Base-by-base conservation (phyloP, 2,329 filamentous ascomycete genomes). In the Colletotrichum sp. region DNA sequence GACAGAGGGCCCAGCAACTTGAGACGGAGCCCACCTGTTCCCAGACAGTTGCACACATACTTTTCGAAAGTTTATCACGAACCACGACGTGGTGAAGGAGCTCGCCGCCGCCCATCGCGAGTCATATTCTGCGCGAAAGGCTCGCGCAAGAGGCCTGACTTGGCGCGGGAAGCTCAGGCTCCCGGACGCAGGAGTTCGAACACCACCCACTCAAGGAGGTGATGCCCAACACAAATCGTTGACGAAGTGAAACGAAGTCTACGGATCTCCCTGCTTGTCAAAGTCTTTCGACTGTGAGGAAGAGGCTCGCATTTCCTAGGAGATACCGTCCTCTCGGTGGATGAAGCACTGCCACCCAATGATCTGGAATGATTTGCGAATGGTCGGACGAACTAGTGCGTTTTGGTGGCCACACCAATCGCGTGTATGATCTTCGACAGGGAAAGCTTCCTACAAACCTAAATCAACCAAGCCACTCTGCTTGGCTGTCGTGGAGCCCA, bases 1-100 rank as follows among this genome's bases (percentile, higher is more conserved):
- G 64, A 73, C 70, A 76, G 44, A 72, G 26, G 52, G 64, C 48
- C 65, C 59, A 73, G 70, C 64, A 59, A 69, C 74, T 69, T 69
- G 74, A 74, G 74, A 74, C 70, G 65, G 30, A 48, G 39, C 16
- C 59, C 65, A 36, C 32, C 30, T 24, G 44, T 64, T 64, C 64
- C 36, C 72, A 63, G 32, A 72, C 39, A 32, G 8, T n/a, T 18
- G 12, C 24, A 24, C 15, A 16, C 32, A 30, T 55, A 30, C 32
- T 36, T 44, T 30, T 52, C n/a, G 18, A 15, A 63, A 71, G 69
- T 59, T 44, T 65, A 44, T 44, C 15, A 7, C 15, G 22, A 8
- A 44, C 7, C 8, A 28, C 34, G 32, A 60, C 66, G 22, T 52
- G 16, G 18, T n/a, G 30, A 28, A 16, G 26, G 24, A 24, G 12